A percentile compares a stretch with the other conserved stretches of the same genome.
Conservation (phyloP, 2,329 filamentous ascomycete species). For the Saccharata proteae region DNA sequence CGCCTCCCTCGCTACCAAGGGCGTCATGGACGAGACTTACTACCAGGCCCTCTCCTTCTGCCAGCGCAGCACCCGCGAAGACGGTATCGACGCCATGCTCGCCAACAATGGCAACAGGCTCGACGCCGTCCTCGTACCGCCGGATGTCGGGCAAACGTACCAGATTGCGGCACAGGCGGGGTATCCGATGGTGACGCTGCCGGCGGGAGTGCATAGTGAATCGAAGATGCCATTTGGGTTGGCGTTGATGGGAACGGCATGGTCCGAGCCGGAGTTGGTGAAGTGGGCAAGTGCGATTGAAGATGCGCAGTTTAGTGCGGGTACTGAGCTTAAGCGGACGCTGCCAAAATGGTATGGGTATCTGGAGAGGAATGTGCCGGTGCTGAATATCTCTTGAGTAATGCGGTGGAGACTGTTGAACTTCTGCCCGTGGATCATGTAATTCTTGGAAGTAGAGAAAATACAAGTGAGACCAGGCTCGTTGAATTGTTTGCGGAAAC, state of each 20-base stretch:
- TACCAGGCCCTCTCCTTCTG: slow-evolving; percentile 52
- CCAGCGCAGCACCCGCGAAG: slow-evolving; percentile 45
- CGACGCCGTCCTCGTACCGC: slow-evolving; percentile 54
- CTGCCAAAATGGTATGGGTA: slow-evolving; percentile 27
- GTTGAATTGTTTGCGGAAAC: no score
- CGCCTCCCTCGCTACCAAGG: slow-evolving; percentile 48
- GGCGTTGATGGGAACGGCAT: slow-evolving; percentile 45
- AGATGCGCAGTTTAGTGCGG: slow-evolving; percentile 16
- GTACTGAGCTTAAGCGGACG: slow-evolving; percentile 13
- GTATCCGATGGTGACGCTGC: slow-evolving; percentile 60
- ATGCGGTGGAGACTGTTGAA: no score
- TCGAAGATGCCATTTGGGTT: slow-evolving; percentile 35
- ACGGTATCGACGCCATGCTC: slow-evolving; percentile 60
- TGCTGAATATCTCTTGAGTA: no score
- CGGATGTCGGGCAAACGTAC: slow-evolving; percentile 54
- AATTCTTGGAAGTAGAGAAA: no score
- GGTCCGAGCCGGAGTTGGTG: slow-evolving; percentile 45
- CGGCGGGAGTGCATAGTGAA: slow-evolving; percentile 39
- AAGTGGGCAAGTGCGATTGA: slow-evolving; percentile 44
- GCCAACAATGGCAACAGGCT: slow-evolving; percentile 32
- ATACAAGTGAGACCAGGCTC: no score
- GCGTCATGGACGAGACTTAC: slow-evolving; percentile 53
- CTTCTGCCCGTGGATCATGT: no score
- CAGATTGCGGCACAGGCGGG: slow-evolving; percentile 65
- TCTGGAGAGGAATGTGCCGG: slow-evolving; percentile 26